phyloP scores from a whole-genome alignment of 2,329 filamentous ascomycete genomes.

The Aspergillus ochraceoroseus region DNA sequence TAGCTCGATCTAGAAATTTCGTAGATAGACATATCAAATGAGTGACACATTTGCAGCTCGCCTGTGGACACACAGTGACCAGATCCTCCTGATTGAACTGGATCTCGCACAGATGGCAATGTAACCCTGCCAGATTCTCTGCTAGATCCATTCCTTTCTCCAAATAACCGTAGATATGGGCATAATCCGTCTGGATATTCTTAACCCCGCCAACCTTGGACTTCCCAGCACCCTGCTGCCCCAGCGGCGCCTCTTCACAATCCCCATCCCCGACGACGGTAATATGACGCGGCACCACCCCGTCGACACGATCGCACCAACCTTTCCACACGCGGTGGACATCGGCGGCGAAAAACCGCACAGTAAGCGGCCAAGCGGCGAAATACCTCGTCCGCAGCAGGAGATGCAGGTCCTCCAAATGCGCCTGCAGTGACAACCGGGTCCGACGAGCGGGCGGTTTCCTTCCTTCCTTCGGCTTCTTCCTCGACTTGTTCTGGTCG shows the following conservation, averaged over 20 bases:
- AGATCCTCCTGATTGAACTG: conserved; percentile 39
- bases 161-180: conserved; percentile 46
- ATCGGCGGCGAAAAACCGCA: conserved; percentile 72
- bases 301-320: conserved; percentile 51
- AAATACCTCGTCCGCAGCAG: conserved; percentile 77
- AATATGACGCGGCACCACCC: conserved; percentile 48
- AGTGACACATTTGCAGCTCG: conserved; percentile 46
- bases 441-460: conserved; percentile 65
- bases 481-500: background rate
- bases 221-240: conserved; percentile 18
- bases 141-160: conserved; percentile 49
- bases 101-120: conserved; percentile 50
- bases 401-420: conserved; percentile 75
- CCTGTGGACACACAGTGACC: conserved; percentile 50
- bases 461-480: conserved; percentile 48
- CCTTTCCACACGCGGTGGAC: conserved; percentile 64
- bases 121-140: conserved; percentile 31
- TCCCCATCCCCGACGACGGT: conserved; percentile 52
- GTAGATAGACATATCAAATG: conserved; percentile 55
- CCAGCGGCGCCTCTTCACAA: conserved; percentile 16
- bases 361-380: conserved; percentile 69
- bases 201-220: conserved; percentile 38
- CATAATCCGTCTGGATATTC: conserved; percentile 52
- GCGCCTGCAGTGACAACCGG: conserved; percentile 57
- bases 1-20: conserved; percentile 46